Base-by-base conservation (phyloP, 1,284 basidiomycete genomes). In the Flammula alnicola region DNA sequence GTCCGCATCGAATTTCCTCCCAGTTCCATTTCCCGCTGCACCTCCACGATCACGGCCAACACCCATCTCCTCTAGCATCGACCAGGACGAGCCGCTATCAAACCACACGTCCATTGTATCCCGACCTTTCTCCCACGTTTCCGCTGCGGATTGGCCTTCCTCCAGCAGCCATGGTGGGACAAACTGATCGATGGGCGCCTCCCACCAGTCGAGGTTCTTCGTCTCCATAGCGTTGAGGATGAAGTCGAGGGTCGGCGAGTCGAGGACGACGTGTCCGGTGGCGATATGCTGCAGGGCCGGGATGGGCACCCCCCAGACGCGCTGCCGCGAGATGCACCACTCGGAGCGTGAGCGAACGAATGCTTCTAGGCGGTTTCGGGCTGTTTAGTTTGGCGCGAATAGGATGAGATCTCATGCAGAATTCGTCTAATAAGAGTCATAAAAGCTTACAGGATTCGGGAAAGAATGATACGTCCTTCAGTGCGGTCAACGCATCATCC, bases 31-130 rank as follows among this genome's bases (percentile, higher is more conserved):
- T 25, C 16, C 47, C 11, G 40, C 44, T 5, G 35, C 27, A n/a
- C 47, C 40, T 4, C 42, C 51, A 2, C 60, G 51, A 42, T 56
- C 62, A 39, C 60, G 63, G 10, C 64, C 70, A 17, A 69, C 63
- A 14, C 63, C 69, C 47, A 73, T 66, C 39, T 75, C 77, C 23
- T 62, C 63, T 26, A 98, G 74, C 70, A 93, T 81, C 1, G 91
- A 86, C 97, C 97, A 99, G 1, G 95, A 94, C 1, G 91, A 87
- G 1, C 97, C 97, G 61, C 93, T 96, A 72, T 99, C 97, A 61
- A 99, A 99, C 97, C 97, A 99, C 3, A 99, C 97, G 66, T 99
- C 97, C 80, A 99, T 92, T 0, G 96, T 99, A 66, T 99, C 97
- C 2, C 80, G 85, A 6, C 95, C 90, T 66, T 93, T 94, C 37